Percentiles rank a stretch among this genome's conserved stretches.
Evolutionary conservation across 176 grass and related monocot genomes (phyloP).

Genomic region (Neostapfia colusana): DNA sequence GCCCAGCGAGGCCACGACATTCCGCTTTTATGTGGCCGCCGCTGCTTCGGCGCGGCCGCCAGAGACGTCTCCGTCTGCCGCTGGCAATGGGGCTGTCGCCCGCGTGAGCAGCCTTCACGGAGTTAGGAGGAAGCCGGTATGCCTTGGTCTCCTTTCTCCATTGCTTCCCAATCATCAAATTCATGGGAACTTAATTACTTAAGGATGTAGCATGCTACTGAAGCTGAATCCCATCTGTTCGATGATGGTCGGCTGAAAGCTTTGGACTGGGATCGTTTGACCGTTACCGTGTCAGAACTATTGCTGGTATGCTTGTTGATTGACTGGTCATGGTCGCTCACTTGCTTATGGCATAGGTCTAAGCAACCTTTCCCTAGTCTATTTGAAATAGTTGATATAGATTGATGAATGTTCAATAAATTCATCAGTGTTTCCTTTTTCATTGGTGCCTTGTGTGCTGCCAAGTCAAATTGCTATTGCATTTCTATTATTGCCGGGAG

Average conservation of each 20-base stretch:
- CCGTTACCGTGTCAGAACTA: not conserved
- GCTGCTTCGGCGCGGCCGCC: not conserved
- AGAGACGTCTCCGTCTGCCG: constrained; percentile 21
- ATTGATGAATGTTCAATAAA: not conserved
- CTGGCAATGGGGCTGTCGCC: constrained; percentile 36
- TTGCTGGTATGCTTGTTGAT: constrained; percentile 1
- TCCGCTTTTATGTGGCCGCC: constrained; percentile 30
- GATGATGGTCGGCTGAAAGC: not conserved
- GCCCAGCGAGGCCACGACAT: constrained; percentile 48
- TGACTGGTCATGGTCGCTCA: not conserved
- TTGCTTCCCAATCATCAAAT: not conserved
- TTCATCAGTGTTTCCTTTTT: not conserved
- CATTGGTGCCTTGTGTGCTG: not conserved
- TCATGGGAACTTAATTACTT: not conserved
- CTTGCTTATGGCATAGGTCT: not conserved
- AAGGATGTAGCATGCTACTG: not conserved
- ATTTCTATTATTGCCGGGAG: not conserved
- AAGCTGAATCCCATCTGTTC: constrained; percentile 15
- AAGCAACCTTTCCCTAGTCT: not conserved
- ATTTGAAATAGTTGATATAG: not conserved
- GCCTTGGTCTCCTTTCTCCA: constrained; percentile 31
- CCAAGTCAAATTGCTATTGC: not conserved
- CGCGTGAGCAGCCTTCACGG: constrained; percentile 47
- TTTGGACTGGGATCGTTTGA: not conserved
- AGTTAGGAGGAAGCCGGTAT: constrained; percentile 59